phyloP scores from a whole-genome alignment of 257 asterid species.

The Prunella vulgaris region DNA sequence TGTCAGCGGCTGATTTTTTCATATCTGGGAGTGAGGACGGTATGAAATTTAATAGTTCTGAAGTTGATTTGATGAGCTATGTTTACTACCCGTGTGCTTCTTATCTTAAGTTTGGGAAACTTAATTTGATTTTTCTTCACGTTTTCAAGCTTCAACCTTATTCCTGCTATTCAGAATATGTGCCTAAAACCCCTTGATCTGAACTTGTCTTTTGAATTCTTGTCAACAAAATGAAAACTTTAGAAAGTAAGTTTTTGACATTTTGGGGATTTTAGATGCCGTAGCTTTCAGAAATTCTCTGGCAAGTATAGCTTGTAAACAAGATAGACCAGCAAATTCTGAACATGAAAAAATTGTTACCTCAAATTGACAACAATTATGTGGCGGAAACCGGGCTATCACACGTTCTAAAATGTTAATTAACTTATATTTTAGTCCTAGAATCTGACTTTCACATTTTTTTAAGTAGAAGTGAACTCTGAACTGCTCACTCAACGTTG shows the following conservation, averaged over 20 bases:
- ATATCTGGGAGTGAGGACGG: conserved; percentile 91
- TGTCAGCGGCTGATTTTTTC: conserved; percentile 91
- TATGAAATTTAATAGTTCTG: conserved; percentile 24
- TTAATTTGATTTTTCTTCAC: neutral
- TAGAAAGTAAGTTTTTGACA: neutral
- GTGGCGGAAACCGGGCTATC: neutral
- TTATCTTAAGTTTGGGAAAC: neutral
- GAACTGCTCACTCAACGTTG: conserved; percentile 10
- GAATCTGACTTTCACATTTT: neutral
- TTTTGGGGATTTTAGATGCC: neutral
- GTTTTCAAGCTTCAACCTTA: neutral
- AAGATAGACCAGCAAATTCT: neutral
- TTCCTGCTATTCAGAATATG: neutral
- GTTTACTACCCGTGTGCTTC: neutral
- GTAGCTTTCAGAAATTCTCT: neutral
- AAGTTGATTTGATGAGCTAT: conserved; percentile 9
- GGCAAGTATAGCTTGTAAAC: neutral
- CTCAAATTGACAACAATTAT: neutral
- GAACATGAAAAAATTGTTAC: neutral
- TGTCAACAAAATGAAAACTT: neutral
- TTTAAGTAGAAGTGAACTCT: neutral
- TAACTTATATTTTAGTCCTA: neutral
- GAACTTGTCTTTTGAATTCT: neutral
- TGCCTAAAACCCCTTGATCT: conserved; percentile 6
- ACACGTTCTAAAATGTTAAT: neutral